phyloP scores from a whole-genome alignment of 345 rosid species.

The Syzygium jambos region DNA sequence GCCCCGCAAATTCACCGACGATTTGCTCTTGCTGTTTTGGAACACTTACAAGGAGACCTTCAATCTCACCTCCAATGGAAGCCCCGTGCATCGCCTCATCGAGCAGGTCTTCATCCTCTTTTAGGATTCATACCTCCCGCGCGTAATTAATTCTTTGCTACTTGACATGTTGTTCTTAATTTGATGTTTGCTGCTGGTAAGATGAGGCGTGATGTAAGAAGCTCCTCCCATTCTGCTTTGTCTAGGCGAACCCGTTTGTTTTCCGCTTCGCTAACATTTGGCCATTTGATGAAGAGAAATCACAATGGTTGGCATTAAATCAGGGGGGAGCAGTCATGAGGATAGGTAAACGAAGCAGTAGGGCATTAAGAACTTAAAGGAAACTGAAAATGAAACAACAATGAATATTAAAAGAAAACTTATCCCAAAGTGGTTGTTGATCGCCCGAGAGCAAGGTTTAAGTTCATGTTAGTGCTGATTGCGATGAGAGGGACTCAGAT shows the following conservation, averaged over 20 bases:
- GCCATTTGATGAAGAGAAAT: no score
- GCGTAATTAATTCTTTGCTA: not conserved
- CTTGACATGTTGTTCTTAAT: not conserved
- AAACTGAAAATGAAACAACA: no score
- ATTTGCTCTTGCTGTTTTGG: slow-evolving; percentile 66
- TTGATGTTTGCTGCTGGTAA: not conserved
- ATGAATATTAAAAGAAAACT: no score
- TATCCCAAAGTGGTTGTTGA: no score
- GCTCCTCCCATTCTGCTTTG: not conserved
- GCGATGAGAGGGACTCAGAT: no score
- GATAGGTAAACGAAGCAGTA: no score
- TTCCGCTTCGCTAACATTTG: not conserved
- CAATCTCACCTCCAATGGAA: slow-evolving; percentile 92
- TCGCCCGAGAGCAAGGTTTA: no score
- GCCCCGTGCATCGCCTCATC: slow-evolving; percentile 92
- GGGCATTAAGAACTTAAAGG: no score
- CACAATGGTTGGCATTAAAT: no score
- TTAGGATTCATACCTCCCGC: not conserved
- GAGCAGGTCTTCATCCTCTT: slow-evolving; percentile 46
- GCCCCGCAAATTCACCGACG: slow-evolving; percentile 83
- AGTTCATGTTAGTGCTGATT: no score
- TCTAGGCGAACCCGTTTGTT: not conserved
- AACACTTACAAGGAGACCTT: slow-evolving; percentile 60
- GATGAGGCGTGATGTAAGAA: not conserved
- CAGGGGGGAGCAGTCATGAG: no score